These are phyloP conservation scores for Aspergillus fumigatiaffinis DNA, from an alignment of 2,329 filamentous ascomycete species.

Conservation along the genomic window DNA sequence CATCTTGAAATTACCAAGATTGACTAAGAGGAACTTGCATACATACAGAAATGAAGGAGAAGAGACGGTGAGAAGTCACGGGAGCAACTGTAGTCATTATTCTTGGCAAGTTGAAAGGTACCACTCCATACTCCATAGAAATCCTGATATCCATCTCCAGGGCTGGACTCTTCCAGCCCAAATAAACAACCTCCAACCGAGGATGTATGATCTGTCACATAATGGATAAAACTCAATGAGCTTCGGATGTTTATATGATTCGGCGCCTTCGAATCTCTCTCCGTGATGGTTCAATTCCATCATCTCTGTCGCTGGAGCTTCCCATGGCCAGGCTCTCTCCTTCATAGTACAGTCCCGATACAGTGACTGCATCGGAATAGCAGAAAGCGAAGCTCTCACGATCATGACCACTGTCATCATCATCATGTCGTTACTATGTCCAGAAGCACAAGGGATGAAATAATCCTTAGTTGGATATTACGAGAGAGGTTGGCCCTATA, in stretches of 20 bases:
- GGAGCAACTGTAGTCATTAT: not conserved
- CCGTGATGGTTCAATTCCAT: not conserved
- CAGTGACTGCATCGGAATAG: not conserved
- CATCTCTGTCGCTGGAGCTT: not conserved
- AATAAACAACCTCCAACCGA: not conserved
- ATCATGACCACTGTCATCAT: not conserved
- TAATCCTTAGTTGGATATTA: not conserved
- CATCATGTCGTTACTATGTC: conserved; percentile 2
- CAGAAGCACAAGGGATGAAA: not conserved
- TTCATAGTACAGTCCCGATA: not conserved
- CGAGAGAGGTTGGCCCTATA: not conserved
- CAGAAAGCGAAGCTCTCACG: not conserved
- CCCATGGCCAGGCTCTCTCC: not conserved
- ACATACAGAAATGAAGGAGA: not conserved
- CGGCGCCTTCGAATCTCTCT: not conserved
- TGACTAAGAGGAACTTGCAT: not conserved
- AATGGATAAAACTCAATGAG: not conserved
- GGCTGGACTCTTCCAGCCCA: not conserved
- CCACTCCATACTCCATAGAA: too few species aligned
- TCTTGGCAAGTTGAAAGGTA: not conserved
- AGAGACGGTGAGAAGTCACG: not conserved
- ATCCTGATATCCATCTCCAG: not conserved
- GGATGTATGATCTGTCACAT: not conserved
- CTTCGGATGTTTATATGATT: not conserved
- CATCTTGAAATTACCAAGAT: not conserved